Percentiles rank a stretch among this genome's conserved stretches.
Conservation (phyloP, 2,329 filamentous ascomycete genomes). For the Diplodia corticola region DNA sequence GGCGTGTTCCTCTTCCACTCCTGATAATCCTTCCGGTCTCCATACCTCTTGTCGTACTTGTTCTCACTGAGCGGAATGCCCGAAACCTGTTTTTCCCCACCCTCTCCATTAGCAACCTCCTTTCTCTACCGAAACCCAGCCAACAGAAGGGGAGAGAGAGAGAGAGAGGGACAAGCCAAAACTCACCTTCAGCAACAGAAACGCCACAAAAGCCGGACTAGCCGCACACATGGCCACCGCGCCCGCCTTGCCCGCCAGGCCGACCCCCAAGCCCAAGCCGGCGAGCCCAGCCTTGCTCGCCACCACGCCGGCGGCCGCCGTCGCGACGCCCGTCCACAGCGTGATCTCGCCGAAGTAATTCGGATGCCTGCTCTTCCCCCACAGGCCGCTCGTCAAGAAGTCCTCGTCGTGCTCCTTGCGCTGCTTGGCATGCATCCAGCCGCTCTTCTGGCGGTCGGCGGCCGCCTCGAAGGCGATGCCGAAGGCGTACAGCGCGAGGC, state of each 20-base stretch:
- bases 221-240: conserved; percentile 55
- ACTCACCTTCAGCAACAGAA: conserved; percentile 63
- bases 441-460: conserved; percentile 64
- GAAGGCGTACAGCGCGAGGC: conserved; percentile 58
- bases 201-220: conserved; percentile 65
- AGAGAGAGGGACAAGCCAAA: no score
- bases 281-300: conserved; percentile 55
- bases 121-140: background rate
- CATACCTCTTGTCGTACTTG: conserved; percentile 68
- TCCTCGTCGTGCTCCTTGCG: conserved; percentile 67
- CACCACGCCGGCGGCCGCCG: conserved; percentile 59
- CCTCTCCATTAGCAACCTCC: conserved; percentile 6
- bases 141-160: background rate
- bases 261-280: conserved; percentile 58
- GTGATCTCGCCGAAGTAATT: conserved; percentile 74
- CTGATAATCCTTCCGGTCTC: conserved; percentile 64
- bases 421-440: conserved; percentile 62
- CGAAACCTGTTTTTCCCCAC: conserved; percentile 38
- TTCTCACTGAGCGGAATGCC: conserved; percentile 67
- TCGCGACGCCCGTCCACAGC: conserved; percentile 68
- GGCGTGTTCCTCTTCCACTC: conserved; percentile 68
- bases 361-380: conserved; percentile 62
- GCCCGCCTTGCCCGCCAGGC: conserved; percentile 44
- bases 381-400: conserved; percentile 65
- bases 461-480: conserved; percentile 62